A percentile compares a stretch with the other conserved stretches of the same genome.
Evolutionary conservation across 495 filamentous ascomycete species (phyloP).

Genomic region (Aspergillus sclerotioniger): DNA sequence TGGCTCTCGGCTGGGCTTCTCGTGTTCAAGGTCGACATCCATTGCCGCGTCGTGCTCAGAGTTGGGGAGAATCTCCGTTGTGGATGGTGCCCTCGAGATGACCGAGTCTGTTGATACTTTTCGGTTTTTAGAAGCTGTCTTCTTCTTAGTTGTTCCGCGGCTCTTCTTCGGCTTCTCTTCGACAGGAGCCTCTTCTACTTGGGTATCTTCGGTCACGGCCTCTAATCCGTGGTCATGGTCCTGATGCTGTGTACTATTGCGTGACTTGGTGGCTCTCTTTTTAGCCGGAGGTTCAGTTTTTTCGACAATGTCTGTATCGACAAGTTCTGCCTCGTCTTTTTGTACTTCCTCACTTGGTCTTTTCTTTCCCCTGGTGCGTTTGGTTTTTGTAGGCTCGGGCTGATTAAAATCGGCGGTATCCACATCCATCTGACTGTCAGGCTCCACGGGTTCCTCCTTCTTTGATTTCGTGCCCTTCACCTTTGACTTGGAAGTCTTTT

Average conservation of each 20-base stretch:
- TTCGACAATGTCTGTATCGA: slow-evolving; percentile 18
- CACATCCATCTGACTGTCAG: slow-evolving; percentile 35
- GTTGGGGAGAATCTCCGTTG: slow-evolving; percentile 46
- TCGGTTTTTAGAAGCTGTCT: slow-evolving; percentile 43
- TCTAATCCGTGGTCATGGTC: slow-evolving; percentile 19
- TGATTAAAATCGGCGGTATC: slow-evolving; percentile 27
- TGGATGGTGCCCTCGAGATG: slow-evolving; percentile 34
- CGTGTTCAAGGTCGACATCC: slow-evolving; percentile 58
- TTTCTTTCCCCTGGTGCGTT: slow-evolving; percentile 61
- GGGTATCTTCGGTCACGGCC: slow-evolving; percentile 24
- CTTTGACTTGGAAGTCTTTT: slow-evolving; percentile 43
- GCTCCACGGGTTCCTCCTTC: slow-evolving; percentile 58
- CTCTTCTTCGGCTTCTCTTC: slow-evolving; percentile 34
- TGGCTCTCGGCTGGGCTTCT: slow-evolving; percentile 14
- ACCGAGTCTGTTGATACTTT: slow-evolving; percentile 55
- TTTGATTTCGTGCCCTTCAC: slow-evolving; percentile 46
- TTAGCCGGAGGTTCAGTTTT: slow-evolving; percentile 55
- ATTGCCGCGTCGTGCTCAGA: slow-evolving; percentile 69
- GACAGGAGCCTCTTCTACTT: slow-evolving; percentile 24
- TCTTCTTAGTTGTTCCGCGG: slow-evolving; percentile 42
- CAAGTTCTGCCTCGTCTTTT: slow-evolving; percentile 38
- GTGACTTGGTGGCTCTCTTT: slow-evolving; percentile 58
- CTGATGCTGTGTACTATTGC: slow-evolving; percentile 40
- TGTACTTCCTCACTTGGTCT: slow-evolving; percentile 61
- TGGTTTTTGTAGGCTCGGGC: slow-evolving; percentile 36